Conservation (phyloP, 1,139 yeast species). For the Kodamaea arcana region DNA sequence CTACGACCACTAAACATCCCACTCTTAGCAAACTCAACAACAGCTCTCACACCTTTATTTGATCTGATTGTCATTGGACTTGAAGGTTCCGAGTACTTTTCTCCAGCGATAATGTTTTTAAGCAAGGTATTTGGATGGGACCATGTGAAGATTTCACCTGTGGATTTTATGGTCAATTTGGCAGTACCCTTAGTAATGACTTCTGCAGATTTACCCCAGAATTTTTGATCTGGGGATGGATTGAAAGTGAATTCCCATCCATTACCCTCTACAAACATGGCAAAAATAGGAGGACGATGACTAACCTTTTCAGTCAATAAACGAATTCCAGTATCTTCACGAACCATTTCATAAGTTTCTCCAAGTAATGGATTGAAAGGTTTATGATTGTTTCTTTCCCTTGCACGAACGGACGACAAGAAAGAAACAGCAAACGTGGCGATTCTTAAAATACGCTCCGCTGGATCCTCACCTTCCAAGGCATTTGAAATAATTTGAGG, state of each 20-base stretch:
- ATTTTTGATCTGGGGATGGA: conserved; percentile 80
- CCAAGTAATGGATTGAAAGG: conserved; percentile 92
- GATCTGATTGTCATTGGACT: conserved; percentile 66
- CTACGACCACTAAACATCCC: conserved; percentile 87
- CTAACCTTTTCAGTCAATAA: conserved; percentile 72
- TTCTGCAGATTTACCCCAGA: conserved; percentile 94
- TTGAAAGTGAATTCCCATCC: conserved; percentile 76
- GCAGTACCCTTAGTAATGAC: conserved; percentile 69
- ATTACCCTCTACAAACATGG: conserved; percentile 67
- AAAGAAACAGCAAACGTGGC: conserved; percentile 82
- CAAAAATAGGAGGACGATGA: conserved; percentile 82
- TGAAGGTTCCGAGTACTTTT: conserved; percentile 87
- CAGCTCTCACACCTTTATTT: conserved; percentile 63
- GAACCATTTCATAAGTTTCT: conserved; percentile 79
- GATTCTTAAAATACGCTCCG: conserved; percentile 62
- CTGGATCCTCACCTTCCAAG: conserved; percentile 37
- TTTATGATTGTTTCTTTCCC: conserved; percentile 73
- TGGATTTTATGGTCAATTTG: conserved; percentile 48
- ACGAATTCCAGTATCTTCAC: conserved; percentile 72
- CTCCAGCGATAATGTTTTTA: conserved; percentile 90
- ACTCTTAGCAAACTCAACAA: conserved; percentile 64
- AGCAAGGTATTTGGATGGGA: conserved; percentile 76
- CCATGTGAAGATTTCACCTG: conserved; percentile 79
- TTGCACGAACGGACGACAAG: conserved; percentile 66
- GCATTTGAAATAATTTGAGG: conserved; percentile 64